Evolutionary conservation across 23 red algal species (phyloP).

Genomic region (Gracilaria vermiculophylla): DNA sequence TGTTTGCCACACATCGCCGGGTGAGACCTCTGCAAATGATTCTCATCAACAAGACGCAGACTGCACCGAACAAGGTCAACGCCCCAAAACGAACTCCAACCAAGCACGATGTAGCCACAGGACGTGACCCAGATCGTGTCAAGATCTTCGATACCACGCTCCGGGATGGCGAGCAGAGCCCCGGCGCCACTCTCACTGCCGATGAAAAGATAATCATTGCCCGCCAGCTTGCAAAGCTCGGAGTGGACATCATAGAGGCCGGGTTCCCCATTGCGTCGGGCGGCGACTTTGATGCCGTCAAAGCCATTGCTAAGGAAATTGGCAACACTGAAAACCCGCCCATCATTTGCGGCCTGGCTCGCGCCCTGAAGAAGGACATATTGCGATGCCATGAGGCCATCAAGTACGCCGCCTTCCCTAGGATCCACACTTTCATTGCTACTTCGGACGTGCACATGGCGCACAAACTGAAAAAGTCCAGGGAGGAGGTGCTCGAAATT

Average conservation of each 20-base stretch:
- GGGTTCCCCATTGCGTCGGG: slow-evolving; percentile 94
- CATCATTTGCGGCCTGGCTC: slow-evolving; percentile 97
- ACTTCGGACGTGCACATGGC: slow-evolving; percentile 98
- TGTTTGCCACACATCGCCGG: not conserved
- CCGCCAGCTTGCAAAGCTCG: slow-evolving; percentile 91
- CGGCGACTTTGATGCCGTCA: slow-evolving; percentile 94
- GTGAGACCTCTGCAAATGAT: slow-evolving; percentile 26
- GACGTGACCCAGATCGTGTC: slow-evolving; percentile 92
- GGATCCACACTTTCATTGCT: slow-evolving; percentile 99
- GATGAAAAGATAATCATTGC: slow-evolving; percentile 98
- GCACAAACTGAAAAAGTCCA: slow-evolving; percentile 93
- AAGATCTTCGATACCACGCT: slow-evolving; percentile 98
- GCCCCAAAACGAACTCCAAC: slow-evolving; percentile 40
- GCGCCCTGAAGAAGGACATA: slow-evolving; percentile 84
- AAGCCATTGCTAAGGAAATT: slow-evolving; percentile 71
- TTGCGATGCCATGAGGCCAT: slow-evolving; percentile 93
- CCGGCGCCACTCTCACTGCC: slow-evolving; percentile 87
- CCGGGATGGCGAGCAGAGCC: slow-evolving; percentile 98
- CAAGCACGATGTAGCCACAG: slow-evolving; percentile 84
- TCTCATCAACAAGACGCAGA: slow-evolving; percentile 6
- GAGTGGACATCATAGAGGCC: slow-evolving; percentile 97
- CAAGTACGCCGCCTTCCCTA: slow-evolving; percentile 90
- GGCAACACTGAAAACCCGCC: slow-evolving; percentile 87
- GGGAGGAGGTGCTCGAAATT: slow-evolving; percentile 86
- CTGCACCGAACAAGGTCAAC: not conserved